Conservation (phyloP, 192 early-diverging fungal genomes). For the Phlyctochytrium bullatum region DNA sequence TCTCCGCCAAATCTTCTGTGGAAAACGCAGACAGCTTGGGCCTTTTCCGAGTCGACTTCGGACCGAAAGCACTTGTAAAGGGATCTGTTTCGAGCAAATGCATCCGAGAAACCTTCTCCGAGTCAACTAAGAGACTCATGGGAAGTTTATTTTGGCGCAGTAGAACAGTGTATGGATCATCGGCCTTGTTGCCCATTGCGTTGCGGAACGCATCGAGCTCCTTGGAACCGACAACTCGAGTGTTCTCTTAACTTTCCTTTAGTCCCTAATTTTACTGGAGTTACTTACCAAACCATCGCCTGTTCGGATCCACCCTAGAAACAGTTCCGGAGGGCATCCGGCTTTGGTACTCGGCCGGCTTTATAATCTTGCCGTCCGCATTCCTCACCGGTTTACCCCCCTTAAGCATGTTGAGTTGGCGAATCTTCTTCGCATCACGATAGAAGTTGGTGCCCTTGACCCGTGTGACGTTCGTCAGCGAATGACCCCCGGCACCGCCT, state of each 20-base stretch:
- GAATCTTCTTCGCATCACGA: constrained; percentile 91
- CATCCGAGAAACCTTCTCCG: constrained; percentile 76
- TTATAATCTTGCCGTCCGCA: constrained; percentile 84
- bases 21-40: constrained; percentile 77
- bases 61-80: constrained; percentile 91
- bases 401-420: constrained; percentile 90
- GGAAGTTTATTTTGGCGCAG: constrained; percentile 93
- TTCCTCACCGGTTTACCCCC: constrained; percentile 82
- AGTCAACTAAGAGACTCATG: constrained; percentile 84
- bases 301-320: constrained; percentile 88
- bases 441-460: constrained; percentile 99
- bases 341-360: constrained; percentile 87
- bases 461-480: constrained; percentile 46
- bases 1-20: constrained; percentile 76
- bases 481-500: constrained; percentile 4
- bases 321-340: constrained; percentile 60
- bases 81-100: constrained; percentile 94
- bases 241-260: constrained; percentile 67
- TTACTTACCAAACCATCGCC: constrained; percentile 91
- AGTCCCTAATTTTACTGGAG: background rate
- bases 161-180: constrained; percentile 96
- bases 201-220: constrained; percentile 90
- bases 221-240: constrained; percentile 93
- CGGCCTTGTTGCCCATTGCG: constrained; percentile 77
- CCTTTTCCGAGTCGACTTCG: constrained; percentile 90